These are phyloP conservation scores for Agaricales sp. DNA, from an alignment of 1,284 basidiomycete genomes.

Conservation along the genomic window DNA sequence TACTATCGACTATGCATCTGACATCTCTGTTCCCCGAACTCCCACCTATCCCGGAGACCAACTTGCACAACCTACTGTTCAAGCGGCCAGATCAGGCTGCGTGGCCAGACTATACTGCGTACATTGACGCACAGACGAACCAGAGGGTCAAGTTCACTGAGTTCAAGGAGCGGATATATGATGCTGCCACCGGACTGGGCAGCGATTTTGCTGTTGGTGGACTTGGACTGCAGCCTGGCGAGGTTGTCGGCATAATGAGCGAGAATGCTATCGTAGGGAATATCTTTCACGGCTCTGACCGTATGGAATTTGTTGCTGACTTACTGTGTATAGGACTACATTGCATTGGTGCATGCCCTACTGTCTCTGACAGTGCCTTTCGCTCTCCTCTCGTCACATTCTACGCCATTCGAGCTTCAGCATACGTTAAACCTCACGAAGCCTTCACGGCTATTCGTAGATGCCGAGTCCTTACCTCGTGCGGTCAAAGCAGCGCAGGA, in stretches of 20 bases:
- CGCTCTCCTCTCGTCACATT: background rate
- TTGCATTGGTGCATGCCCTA: background rate
- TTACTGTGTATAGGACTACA: background rate
- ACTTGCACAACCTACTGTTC: background rate
- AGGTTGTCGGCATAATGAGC: background rate
- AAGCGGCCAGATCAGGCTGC: background rate
- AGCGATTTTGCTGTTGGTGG: background rate
- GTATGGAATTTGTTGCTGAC: background rate
- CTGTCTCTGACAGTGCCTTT: background rate
- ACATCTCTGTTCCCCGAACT: background rate
- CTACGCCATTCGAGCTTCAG: background rate
- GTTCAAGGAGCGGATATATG: background rate
- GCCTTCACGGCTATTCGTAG: constrained; percentile 8
- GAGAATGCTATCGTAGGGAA: background rate
- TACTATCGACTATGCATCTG: background rate
- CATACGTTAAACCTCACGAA: constrained; percentile 6
- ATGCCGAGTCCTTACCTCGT: constrained; percentile 5
- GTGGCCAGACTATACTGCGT: background rate
- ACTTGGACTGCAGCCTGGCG: background rate
- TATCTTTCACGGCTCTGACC: no score
- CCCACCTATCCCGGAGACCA: background rate
- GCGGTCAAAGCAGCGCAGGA: constrained; percentile 5
- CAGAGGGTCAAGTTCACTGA: background rate
- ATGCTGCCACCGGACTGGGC: background rate
- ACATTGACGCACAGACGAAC: background rate